Base-by-base conservation (phyloP, 2,329 filamentous ascomycete species). In the Nemania diffusa region DNA sequence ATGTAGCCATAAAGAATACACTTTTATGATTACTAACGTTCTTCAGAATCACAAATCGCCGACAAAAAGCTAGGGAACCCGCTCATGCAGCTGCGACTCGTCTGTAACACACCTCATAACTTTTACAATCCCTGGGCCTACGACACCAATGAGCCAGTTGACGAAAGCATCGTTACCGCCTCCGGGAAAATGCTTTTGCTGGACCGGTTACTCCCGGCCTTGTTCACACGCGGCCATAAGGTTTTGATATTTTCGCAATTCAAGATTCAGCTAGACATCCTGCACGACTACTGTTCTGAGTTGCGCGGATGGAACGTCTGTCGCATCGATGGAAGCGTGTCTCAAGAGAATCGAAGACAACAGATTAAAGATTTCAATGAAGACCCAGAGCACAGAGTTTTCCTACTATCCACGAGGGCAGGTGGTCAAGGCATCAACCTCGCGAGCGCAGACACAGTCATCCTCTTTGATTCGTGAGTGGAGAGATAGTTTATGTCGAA, bases 221-320 rank as follows among this genome's bases (percentile, higher is more conserved):
- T 99, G 0, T 91, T 99, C 65, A 71, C 82, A 0, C 85, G 88
- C 0, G 91, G 88, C 3, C 94, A 97, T 81, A 98, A 98, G 76
- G 91, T 98, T 29, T 87, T 99, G 52, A 93, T 99, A 58, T 99
- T 99, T 79, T 97, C 93, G 0, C 96, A 99, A 76, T 99, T 99
- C 82, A 97, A 94, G 65, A 97, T 91, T 0, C 94, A 97, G 70
- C 88, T 99, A 0, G 94, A 98, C 75, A 91, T 99, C 1, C 84
- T 99, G 0, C 89, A 97, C 69, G 91, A 95, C 62, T 99, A 97
- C 81, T 93, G 93, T 53, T 83, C 81, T 3, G 86, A 90, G n/a
- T 85, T 98, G 1, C 90, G 93, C 7, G 82, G 84, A 1, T 97
- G 93, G 93, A 87, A 90, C 1, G 86, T 91, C 26, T 97, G 94